Evolutionary conservation across 306 rosid species (phyloP), one percentile per base, ranked within the genome.

Genomic region (Quercus dentata): DNA sequence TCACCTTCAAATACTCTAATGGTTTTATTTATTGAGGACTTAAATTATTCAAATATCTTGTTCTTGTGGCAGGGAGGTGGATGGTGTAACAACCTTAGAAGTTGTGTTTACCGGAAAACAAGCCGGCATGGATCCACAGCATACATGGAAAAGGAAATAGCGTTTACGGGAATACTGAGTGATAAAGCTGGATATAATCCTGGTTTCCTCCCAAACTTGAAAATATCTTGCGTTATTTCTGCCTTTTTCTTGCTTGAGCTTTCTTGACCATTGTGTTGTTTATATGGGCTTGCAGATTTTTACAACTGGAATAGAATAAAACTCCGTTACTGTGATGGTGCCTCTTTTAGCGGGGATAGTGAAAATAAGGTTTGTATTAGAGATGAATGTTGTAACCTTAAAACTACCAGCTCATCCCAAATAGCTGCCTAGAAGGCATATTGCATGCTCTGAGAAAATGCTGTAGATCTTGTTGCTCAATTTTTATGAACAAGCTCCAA

Each of bases 251-350:
- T 41, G 51, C 71, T 56, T 70, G 62, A 27, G 21, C 71, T 10
- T 28, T 68, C 62, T 58, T 59, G 74, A 75, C 82, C 56, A 54
- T 77, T 63, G 44, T 81, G 19, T 71, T 72, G 65, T 71, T 57
- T 30, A 56, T 51, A 41, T 49, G 41, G 79, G 59, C n/a, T 84
- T 83, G 82, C 85, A 96, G 99, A 93, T 77, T 93, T 96, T 88
- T 93, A 80, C 90, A 96, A 92, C 81, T 96, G 98, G 98, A 96
- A 93, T 71, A 84, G 99, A 86, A 92, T 90, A 28, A 96, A 96
- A 88, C 87, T 96, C 81, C 98, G 99, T n/a, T 96, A 96, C 58
- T 96, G 99, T 77, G 99, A 96, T 62, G 99, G 99, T 33, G 99
- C 97, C 64, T 96, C 99, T 51, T 96, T 96, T 73, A 33, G 94